Percentiles rank a stretch among this genome's conserved stretches.
Conservation (phyloP, 2,329 filamentous ascomycete species). For the Fusarium subtropicale region DNA sequence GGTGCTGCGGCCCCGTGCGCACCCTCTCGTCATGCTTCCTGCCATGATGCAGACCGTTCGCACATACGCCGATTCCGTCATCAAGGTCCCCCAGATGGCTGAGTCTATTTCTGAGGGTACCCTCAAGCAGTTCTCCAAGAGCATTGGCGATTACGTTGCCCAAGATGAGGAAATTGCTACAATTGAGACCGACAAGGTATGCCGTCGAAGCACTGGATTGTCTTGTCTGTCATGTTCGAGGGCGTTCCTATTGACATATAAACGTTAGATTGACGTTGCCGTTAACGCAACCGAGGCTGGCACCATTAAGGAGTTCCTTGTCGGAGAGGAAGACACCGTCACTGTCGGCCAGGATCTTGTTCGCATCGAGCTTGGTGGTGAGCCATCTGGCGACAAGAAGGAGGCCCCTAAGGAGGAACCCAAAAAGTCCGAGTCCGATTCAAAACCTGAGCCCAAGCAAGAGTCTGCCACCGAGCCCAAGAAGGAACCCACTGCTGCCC, state of each 20-base stretch:
- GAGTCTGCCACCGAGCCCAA: slow-evolving; percentile 51
- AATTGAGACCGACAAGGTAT: slow-evolving; percentile 98
- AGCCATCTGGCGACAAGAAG: slow-evolving; percentile 55
- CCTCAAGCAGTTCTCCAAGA: slow-evolving; percentile 92
- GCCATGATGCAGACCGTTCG: slow-evolving; percentile 67
- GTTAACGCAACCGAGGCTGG: slow-evolving; percentile 94
- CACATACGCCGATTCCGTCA: slow-evolving; percentile 79
- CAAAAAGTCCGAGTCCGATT: slow-evolving; percentile 49
- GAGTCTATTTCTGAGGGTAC: slow-evolving; percentile 99
- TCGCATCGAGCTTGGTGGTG: slow-evolving; percentile 83
- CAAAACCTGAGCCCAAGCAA: slow-evolving; percentile 51
- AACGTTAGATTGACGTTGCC: slow-evolving; percentile 85
- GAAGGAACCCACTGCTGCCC: slow-evolving; percentile 47
- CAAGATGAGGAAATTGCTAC: slow-evolving; percentile 98
- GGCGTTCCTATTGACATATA: slow-evolving; percentile 16
- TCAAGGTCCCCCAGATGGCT: slow-evolving; percentile 98
- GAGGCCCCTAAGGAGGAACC: slow-evolving; percentile 47
- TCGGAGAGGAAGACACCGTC: slow-evolving; percentile 94
- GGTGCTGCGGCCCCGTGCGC: slow-evolving; percentile 48
- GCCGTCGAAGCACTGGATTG: neutral
- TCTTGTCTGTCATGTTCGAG: neutral
- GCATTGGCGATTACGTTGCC: slow-evolving; percentile 93
- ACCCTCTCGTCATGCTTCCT: slow-evolving; percentile 57
- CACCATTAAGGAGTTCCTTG: slow-evolving; percentile 90
- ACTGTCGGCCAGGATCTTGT: slow-evolving; percentile 92